Evolutionary conservation across 306 rosid genomes (phyloP), one percentile per base, ranked within the genome.

Genomic region (Quercus ilex): DNA sequence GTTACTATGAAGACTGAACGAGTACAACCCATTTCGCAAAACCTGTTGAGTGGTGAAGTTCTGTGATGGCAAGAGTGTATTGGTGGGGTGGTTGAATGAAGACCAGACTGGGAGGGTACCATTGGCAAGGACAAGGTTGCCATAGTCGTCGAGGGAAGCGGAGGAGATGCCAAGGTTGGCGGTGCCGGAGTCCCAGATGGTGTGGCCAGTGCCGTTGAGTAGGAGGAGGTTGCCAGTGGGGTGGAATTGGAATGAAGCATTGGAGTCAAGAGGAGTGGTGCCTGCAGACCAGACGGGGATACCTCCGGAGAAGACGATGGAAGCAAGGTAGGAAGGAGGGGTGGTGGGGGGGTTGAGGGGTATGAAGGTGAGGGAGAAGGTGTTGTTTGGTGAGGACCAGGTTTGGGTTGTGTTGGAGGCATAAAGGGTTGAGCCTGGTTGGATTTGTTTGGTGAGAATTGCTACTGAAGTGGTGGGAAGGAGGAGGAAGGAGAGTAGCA

Each of bases 261-360:
- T 80, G 62, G 92, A 79, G 81, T 93, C 97, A 0, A 93, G 93
- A 18, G 85, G 1, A 19, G 60, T 3, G 15, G 77, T 18, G 4
- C 84, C 89, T 21, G 90, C 90, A 9, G 97, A 86, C 98, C 98
- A 93, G 62, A 88, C 55, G 28, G 93, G 93, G 23, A 68, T 17
- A 18, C 86, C 89, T 58, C 91, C 94, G 64, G 86, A 15, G 86
- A 74, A 88, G 55, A 46, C 41, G 31, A 93, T 81, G 82, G 91
- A 86, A 53, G 91, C 93, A 60, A 62, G 31, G 82, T 84, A 90
- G 71, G 94, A 64, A 8, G 88, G 81, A 28, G 91, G 87, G 19
- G 88, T 76, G 31, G 91, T 86, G 25, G 85, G 77, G 4, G 96
- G 89, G 19, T 65, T 58, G 14, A 79, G 43, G 72, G 88, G 82